phyloP scores from a whole-genome alignment of 768 basidiomycete species.

The Collybia sordida region DNA sequence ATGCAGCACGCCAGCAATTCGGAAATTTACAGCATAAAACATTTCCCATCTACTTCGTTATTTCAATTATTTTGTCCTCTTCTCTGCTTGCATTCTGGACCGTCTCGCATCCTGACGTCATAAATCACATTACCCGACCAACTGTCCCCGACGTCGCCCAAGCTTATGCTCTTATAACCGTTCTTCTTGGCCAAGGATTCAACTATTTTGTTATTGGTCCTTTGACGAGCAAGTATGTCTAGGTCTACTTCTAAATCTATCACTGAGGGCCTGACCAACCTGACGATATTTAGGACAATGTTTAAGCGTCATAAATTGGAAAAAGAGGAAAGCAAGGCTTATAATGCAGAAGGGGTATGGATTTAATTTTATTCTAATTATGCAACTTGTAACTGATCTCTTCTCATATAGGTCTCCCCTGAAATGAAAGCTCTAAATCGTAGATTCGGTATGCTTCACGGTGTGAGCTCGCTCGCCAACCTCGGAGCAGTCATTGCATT shows the following conservation, averaged over 20 bases:
- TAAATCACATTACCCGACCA: conserved; percentile 45
- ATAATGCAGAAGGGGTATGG: conserved; percentile 64
- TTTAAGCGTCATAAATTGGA: conserved; percentile 71
- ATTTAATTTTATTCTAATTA: conserved; percentile 10
- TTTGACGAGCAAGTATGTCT: conserved; percentile 60
- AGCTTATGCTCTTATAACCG: conserved; percentile 52
- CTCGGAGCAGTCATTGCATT: conserved; percentile 58
- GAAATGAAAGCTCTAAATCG: conserved; percentile 70
- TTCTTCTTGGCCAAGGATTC: conserved; percentile 47
- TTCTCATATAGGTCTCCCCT: conserved; percentile 50
- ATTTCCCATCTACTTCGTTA: conserved; percentile 73
- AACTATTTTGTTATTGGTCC: conserved; percentile 77
- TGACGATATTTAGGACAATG: conserved; percentile 54
- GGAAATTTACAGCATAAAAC: conserved; percentile 70
- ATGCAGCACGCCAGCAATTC: conserved; percentile 70
- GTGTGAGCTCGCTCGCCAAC: conserved; percentile 68
- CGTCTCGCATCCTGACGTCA: conserved; percentile 54
- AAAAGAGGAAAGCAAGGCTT: conserved; percentile 68
- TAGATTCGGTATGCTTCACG: conserved; percentile 67
- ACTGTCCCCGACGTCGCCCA: conserved; percentile 62
- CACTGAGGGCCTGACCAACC: no score
- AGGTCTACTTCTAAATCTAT: neutral
- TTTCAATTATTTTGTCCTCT: conserved; percentile 55
- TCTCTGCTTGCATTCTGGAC: conserved; percentile 59
- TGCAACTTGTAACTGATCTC: neutral